Base-by-base conservation (phyloP, 805 yeast species). In the Yarrowia bubula region DNA sequence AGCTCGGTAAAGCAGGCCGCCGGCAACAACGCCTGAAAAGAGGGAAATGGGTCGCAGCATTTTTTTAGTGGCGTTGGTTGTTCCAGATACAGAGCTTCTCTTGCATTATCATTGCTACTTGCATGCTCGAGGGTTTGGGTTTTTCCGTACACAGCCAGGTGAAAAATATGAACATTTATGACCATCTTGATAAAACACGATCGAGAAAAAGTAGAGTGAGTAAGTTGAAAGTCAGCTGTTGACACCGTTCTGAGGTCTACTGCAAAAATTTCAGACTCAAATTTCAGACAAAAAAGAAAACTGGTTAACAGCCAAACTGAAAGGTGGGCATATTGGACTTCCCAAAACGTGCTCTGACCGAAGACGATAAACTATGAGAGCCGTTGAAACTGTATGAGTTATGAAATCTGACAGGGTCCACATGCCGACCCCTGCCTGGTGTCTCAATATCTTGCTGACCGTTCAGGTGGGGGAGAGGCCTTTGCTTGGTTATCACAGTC, bases 81-180 rank as follows among this genome's bases (percentile, higher is more conserved):
- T 39, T 39, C 46, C 28, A 22, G 47, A 31, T 55, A 35, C 15
- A 31, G 46, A 14, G 14, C 33, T 28, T 31, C 15, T 10, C 47
- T n/a, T 55, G 61, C 61, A 55, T 55, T 39, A 55, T 55, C 61
- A 41, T 39, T 51, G 58, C 58, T 51, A 38, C 61, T 48, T 55
- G 61, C 61, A 55, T 55, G 47, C 47, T 55, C 47, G 38, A 55
- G 61, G 61, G 61, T 55, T 41, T 28, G 61, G 61, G 61, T 51
- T 35, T 48, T 31, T 14, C 13, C 1, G 8, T 7, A 35, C 3
- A 35, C 38, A 5, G 28, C 5, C 28, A 22, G 28, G 4, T 22
- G 28, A 22, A 22, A 22, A 22, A 22, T 22, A 22, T 22, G n/a
- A n/a, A 3, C 28, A 22, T 22, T 22, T 22, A 22, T 22, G 28